Base-by-base conservation (phyloP, 176 grass and related monocot species). In the Olyra latifolia region DNA sequence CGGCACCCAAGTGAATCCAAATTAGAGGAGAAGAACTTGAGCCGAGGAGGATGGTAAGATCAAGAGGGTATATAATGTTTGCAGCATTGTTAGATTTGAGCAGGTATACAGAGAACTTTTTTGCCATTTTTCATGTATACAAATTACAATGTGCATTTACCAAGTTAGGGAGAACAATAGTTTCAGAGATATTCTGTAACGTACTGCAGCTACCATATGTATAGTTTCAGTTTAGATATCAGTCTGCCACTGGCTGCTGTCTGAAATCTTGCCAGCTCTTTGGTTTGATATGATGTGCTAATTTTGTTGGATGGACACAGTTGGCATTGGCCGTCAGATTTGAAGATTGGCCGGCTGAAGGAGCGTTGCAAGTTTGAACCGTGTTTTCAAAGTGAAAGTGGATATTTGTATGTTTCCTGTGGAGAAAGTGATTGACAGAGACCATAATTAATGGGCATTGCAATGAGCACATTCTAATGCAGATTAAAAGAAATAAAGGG, bases 11-110 rank as follows among this genome's bases (percentile, higher is more conserved):
- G 30, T 90, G 90, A 0, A 84, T 92, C 65, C 0, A 57, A 92
- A 55, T 53, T 96, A 52, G 90, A 96, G 12, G 43, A 88, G 70
- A 77, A n/a, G 92, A 96, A 76, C 84, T 96, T 40, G 90, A 96
- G 50, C n/a, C n/a, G 90, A 88, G 62, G 88, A 88, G 5, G 88
- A 90, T 25, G 69, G 56, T 22, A 93, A 93, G 84, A 93, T 93
- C 78, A 93, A 90, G 81, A 83, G 88, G 47, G 91, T n/a, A 93
- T 38, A 93, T 93, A 30, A 81, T 93, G 45, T 91, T 91, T 7
- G 89, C 89, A 7, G 84, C 89, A 69, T 91, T 84, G 17, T 87
- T 91, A 67, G 84, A 87, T 72, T 43, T 87, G 70, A 45, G 2
- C 43, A 13, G 13, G 43, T 8, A 44, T 13, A 22, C 23, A 1